These are phyloP conservation scores for barley (Hordeum vulgare) DNA, from an alignment of 176 grass and related monocot genomes.

Conservation along the genomic window MorexV3_pseudomolecules_assembly NC_058524.1:476236664-476237163, in stretches of 20 bases:
- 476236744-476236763: constrained; percentile 27
- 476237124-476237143: constrained; percentile 28
- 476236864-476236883: constrained; percentile 34
- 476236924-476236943: neutral
- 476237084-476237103: neutral
- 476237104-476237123: neutral
- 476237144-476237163: constrained; percentile 33
- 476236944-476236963: constrained; percentile 5
- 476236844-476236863: neutral
- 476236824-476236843: neutral
- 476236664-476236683: constrained; percentile 7
- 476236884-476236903: constrained; percentile 12
- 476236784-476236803: constrained; percentile 17
- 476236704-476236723: neutral
- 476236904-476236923: constrained; percentile 29
- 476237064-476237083: neutral
- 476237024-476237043: neutral
- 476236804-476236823: neutral
- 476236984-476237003: constrained; percentile 23
- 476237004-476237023: constrained; percentile 6
- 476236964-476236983: neutral
- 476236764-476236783: neutral
- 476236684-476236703: neutral
- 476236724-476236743: constrained; percentile 24
- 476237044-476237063: constrained; percentile 37